A percentile compares a stretch with the other conserved stretches of the same genome.
These are phyloP conservation scores for Podaxis sp. DNA, from an alignment of 768 basidiomycete species.

Conservation along the genomic window DNA sequence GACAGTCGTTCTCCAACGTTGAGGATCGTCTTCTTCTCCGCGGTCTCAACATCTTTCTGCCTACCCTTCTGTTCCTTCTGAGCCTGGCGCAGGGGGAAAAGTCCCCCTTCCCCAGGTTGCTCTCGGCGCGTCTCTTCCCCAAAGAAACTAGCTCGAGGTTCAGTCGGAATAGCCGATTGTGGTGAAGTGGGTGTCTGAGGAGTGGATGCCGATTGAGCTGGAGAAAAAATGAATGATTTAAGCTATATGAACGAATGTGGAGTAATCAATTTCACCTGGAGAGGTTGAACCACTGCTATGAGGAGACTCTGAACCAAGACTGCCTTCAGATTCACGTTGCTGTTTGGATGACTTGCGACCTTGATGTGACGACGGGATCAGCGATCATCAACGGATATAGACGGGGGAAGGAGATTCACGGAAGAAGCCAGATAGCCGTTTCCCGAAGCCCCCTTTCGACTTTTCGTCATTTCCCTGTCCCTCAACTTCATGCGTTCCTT, in stretches of 20 bases:
- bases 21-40: not conserved
- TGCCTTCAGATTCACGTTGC: not conserved
- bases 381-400: not conserved
- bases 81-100: not conserved
- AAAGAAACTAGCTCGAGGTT: not conserved
- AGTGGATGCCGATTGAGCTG: too few species aligned
- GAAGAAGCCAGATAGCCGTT: not conserved
- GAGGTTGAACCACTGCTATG: not conserved
- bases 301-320: not conserved
- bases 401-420: not conserved
- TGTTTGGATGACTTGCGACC: not conserved
- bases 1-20: not conserved
- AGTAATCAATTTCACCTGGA: not conserved
- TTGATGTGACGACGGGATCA: not conserved
- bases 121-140: too few species aligned
- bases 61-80: slow-evolving; percentile 9
- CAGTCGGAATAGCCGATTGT: too few species aligned
- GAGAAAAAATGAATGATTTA: too few species aligned
- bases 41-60: not conserved
- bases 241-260: too few species aligned
- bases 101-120: not conserved
- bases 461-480: not conserved
- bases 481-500: not conserved
- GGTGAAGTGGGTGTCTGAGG: too few species aligned
- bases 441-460: not conserved